Evolutionary conservation across 2,329 filamentous ascomycete genomes (phyloP).

Genomic region (Paraphaeosphaeria minitans): DNA sequence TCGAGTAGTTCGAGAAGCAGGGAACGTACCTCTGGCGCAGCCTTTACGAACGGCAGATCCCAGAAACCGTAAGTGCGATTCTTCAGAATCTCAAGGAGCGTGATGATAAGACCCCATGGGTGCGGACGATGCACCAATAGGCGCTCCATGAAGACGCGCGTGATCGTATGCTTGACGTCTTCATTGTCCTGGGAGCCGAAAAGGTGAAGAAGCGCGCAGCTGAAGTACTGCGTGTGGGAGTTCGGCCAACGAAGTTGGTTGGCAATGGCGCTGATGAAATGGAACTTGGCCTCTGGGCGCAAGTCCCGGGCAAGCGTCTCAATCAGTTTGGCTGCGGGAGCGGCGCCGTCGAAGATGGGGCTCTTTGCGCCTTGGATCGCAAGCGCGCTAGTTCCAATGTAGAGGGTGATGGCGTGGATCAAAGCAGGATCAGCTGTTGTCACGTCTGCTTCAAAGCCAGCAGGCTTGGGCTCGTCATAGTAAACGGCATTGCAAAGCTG

Average conservation of each 20-base stretch:
- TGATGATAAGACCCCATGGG: conserved; percentile 92
- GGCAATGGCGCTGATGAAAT: conserved; percentile 79
- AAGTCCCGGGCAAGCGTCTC: conserved; percentile 78
- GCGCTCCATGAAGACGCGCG: conserved; percentile 84
- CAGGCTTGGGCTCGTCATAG: conserved; percentile 61
- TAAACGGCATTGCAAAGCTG: conserved; percentile 77
- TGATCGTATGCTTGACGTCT: conserved; percentile 89
- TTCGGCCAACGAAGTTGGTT: conserved; percentile 94
- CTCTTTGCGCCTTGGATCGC: conserved; percentile 63
- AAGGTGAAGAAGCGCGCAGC: conserved; percentile 79
- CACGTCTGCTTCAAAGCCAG: conserved; percentile 68
- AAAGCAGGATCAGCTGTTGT: conserved; percentile 72
- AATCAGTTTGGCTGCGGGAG: conserved; percentile 72
- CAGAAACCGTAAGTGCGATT: conserved; percentile 92
- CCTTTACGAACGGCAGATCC: conserved; percentile 89
- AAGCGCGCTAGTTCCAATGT: conserved; percentile 77
- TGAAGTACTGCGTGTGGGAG: conserved; percentile 90
- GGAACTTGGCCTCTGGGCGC: conserved; percentile 79
- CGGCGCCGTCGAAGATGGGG: conserved; percentile 67
- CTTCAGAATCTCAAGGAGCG: conserved; percentile 86
- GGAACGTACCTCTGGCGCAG: conserved; percentile 71
- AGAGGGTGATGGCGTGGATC: conserved; percentile 82
- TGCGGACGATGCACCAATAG: conserved; percentile 89
- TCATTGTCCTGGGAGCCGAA: conserved; percentile 68
- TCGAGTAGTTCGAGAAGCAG: conserved; percentile 11